Conservation (phyloP, 129 eudicot species). For the Solidago caesia region DNA sequence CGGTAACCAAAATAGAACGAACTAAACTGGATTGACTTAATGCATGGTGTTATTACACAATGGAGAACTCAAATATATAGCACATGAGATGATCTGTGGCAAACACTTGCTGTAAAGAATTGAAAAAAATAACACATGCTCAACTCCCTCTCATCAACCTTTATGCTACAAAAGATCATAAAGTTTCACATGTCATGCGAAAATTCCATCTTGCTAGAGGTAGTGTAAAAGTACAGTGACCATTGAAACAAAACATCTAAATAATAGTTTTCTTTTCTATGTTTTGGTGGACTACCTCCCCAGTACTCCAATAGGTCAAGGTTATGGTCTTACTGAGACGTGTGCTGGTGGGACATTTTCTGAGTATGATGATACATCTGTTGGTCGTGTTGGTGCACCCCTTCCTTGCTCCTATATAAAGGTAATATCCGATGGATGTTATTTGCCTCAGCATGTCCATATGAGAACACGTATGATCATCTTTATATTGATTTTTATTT, state of each 20-base stretch:
- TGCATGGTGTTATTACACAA: no score
- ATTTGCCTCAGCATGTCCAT: slow-evolving; percentile 1
- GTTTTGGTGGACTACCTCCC: slow-evolving; percentile 11
- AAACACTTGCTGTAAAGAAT: no score
- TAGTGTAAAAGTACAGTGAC: neutral
- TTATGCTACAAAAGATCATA: slow-evolving; percentile 16
- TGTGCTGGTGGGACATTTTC: slow-evolving; percentile 98
- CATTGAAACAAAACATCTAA: no score
- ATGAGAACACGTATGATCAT: neutral
- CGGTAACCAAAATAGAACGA: no score
- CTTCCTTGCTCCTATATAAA: slow-evolving; percentile 86
- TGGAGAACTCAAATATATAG: no score
- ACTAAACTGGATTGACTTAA: no score
- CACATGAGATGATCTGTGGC: no score
- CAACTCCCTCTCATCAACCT: slow-evolving; percentile 77
- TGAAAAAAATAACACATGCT: no score
- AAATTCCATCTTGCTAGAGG: neutral
- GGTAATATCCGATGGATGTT: slow-evolving; percentile 43
- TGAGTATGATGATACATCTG: slow-evolving; percentile 91
- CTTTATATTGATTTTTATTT: neutral
- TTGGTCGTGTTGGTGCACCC: slow-evolving; percentile 97
- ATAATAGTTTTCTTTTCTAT: neutral
- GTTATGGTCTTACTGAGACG: slow-evolving; percentile 96
- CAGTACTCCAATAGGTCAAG: slow-evolving; percentile 99
- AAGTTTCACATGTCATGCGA: slow-evolving; percentile 1